A percentile compares a stretch with the other conserved stretches of the same genome.
phyloP scores from a whole-genome alignment of 192 early-diverging fungal species.

The Glomus cerebriforme region DNA sequence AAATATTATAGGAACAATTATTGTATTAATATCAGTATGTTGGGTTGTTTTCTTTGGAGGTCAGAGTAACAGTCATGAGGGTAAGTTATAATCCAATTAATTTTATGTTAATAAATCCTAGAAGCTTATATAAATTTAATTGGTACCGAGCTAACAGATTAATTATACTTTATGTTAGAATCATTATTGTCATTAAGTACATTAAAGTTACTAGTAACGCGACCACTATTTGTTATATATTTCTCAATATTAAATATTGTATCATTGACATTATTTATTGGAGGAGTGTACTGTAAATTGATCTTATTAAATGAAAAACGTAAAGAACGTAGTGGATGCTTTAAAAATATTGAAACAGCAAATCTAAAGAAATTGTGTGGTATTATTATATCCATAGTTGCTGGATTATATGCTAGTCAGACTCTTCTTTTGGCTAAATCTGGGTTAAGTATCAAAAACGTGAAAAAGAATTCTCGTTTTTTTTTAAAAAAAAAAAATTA shows the following conservation, averaged over 20 bases:
- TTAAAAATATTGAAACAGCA: slow-evolving; percentile 33
- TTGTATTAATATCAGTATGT: slow-evolving; percentile 56
- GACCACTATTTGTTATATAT: not conserved
- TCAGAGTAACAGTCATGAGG: slow-evolving; percentile 49
- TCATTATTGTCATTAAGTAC: not conserved
- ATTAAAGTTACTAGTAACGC: not conserved
- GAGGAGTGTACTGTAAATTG: not conserved
- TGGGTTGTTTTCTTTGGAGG: slow-evolving; percentile 64
- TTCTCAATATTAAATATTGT: slow-evolving; percentile 16
- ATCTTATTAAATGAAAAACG: slow-evolving; percentile 30
- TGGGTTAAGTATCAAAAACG: slow-evolving; percentile 39
- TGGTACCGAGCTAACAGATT: not conserved
- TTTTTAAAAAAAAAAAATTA: not conserved
- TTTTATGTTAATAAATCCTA: not conserved
- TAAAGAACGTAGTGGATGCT: slow-evolving; percentile 29
- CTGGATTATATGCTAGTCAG: slow-evolving; percentile 57
- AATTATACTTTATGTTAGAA: not conserved
- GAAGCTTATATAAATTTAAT: too few species aligned
- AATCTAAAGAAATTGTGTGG: slow-evolving; percentile 51
- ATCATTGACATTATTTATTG: not conserved
- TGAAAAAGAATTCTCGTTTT: not conserved
- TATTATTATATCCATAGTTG: slow-evolving; percentile 54
- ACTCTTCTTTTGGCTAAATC: slow-evolving; percentile 60
- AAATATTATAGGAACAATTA: slow-evolving; percentile 56
- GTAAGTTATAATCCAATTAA: slow-evolving; percentile 27